These are phyloP conservation scores for Talinum fruticosum DNA, from an alignment of 148 eudicot species.

Conservation along the genomic window DNA sequence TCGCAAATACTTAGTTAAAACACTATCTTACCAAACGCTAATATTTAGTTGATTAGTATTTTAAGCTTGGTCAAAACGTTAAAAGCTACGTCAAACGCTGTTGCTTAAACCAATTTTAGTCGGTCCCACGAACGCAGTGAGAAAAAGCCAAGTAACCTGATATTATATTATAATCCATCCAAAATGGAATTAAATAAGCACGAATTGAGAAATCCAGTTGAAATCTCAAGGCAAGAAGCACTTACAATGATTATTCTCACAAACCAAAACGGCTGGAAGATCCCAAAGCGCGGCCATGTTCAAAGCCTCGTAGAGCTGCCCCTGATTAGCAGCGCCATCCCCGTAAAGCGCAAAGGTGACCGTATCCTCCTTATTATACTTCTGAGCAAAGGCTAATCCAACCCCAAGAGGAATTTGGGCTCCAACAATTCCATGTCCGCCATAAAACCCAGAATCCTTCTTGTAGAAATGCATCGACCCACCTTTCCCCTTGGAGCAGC, in stretches of 20 bases:
- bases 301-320: conserved; percentile 90
- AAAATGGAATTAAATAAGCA: neutral
- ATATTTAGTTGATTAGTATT: no score
- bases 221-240: neutral
- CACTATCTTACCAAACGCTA: no score
- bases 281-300: conserved; percentile 99
- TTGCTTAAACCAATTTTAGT: no score
- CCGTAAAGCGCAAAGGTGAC: conserved; percentile 81
- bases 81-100: no score
- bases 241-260: conserved; percentile 97
- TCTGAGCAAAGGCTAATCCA: conserved; percentile 93
- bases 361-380: conserved; percentile 73
- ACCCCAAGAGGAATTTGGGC: conserved; percentile 85
- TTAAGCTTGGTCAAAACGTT: no score
- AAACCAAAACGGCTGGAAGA: conserved; percentile 89
- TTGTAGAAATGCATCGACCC: conserved; percentile 97
- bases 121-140: neutral
- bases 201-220: neutral
- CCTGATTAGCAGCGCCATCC: conserved; percentile 98
- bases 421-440: conserved; percentile 97
- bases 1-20: no score
- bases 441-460: conserved; percentile 74
- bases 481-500: conserved; percentile 94
- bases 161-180: neutral
- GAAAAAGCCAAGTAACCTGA: neutral